Base-by-base conservation (phyloP, 352 stramenopile species). In the Phytopythium delawarense region DNA sequence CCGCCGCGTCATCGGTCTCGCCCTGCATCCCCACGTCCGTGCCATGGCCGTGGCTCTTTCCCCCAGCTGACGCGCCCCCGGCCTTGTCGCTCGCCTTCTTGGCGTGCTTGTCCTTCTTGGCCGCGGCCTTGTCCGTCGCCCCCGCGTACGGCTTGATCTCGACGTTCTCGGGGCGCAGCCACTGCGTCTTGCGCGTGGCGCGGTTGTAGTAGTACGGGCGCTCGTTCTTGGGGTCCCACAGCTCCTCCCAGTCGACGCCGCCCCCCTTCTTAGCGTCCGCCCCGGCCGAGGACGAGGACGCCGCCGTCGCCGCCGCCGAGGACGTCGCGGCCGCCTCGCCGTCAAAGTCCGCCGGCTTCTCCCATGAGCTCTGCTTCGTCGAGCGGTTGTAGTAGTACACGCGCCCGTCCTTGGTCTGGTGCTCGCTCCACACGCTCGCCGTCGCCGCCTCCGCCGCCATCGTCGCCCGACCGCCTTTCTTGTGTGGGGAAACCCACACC, bases 301-400 rank as follows among this genome's bases (percentile, higher is more conserved):
- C n/a, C 4, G 32, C 21, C 34, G 53, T 44, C 18, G 56, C 21
- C 11, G 69, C 37, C 18, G 49, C 51, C 0, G 63, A 15, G 45
- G 62, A 46, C 12, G 32, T 51, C 12, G 42, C 48, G 5, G 69
- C 51, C 12, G 75, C 57, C 40, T 89, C 79, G 40, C 70, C 75
- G 65, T 93, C 83, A 66, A 92, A 93, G 68, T 92, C 80, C 23
- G 66, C 66, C 23, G 87, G 87, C 56, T 89, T 88, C 60, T 94
- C 85, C 87, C 87, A 96, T 63, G 84, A 79, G 75, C 87, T 96
- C 68, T 94, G 79, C 77, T 94, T 92, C 12, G 85, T 94, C 57
- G 61, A 76, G 62, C 82, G 82, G 72, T 96, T 96, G 79, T 96
- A 94, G 74, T 94, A 96, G 69, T 96, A 96, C 60, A 80, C 79